Conservation (phyloP, 495 filamentous ascomycete species). For the Hypoxylon crocopeplum region DNA sequence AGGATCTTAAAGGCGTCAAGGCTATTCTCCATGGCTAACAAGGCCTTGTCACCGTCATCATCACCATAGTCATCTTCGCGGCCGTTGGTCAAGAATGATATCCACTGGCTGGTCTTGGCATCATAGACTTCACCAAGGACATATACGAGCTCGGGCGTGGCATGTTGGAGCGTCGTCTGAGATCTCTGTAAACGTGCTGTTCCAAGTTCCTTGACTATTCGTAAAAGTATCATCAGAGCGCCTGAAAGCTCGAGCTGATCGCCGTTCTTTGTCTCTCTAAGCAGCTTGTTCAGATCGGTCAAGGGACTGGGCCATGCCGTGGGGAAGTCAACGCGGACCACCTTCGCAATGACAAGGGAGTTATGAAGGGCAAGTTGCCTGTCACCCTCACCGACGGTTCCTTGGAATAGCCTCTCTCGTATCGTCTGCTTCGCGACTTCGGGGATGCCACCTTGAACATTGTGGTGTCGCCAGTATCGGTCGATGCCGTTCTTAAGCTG, state of each 20-base stretch:
- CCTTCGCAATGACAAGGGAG: conserved; percentile 84
- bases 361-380: conserved; percentile 81
- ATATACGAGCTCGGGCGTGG: conserved; percentile 80
- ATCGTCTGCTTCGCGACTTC: conserved; percentile 78
- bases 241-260: conserved; percentile 67
- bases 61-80: conserved; percentile 48
- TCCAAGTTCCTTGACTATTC: conserved; percentile 87
- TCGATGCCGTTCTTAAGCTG: conserved; percentile 96
- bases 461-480: conserved; percentile 82
- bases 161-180: conserved; percentile 72
- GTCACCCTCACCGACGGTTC: conserved; percentile 75
- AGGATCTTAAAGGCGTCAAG: conserved; percentile 79
- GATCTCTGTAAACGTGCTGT: conserved; percentile 76
- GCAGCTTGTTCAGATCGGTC: conserved; percentile 63
- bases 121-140: conserved; percentile 79
- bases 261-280: conserved; percentile 56
- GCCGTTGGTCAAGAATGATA: conserved; percentile 58
- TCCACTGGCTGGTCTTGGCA: conserved; percentile 75
- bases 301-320: conserved; percentile 75
- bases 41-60: conserved; percentile 64
- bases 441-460: conserved; percentile 70
- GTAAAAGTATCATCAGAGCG: conserved; percentile 76
- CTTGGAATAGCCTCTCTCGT: conserved; percentile 72
- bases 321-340: conserved; percentile 88
- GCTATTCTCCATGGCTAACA: conserved; percentile 73